Base-by-base conservation (phyloP, 768 basidiomycete genomes). In the Mycena maculata region DNA sequence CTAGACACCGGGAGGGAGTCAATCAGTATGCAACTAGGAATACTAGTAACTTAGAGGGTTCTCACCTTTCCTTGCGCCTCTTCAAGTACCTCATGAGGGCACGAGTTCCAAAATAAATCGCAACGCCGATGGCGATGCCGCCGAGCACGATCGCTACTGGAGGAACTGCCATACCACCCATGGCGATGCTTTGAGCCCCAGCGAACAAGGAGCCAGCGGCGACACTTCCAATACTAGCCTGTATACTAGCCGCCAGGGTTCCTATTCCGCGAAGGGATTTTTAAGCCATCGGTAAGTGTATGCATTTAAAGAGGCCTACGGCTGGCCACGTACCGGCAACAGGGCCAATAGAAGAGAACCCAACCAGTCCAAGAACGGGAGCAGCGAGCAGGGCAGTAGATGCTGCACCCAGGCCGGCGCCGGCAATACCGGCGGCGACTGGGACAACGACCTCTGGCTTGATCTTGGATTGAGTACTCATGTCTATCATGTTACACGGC, bases 151-250 rank as follows among this genome's bases (percentile, higher is more conserved):
- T 47, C 45, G 45, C 45, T 23, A 65, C 23, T 1, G 64, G 48
- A 11, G 65, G 63, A 13, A 61, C 67, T 16, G 61, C 56, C 27
- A 41, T 41, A 20, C 71, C 67, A 23, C 71, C 71, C 71, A 72
- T 72, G 7, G 71, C 68, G 27, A 71, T 64, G 41, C 63, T 67
- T 48, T 74, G 72, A 12, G 67, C 65, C 11, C 64, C 47, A 18
- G 75, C 75, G 45, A 76, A 76, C 3, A 60, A 8, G 0, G 67
- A 70, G 12, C 75, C 73, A 11, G 65, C 70, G 1, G 41, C 65
- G 8, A 76, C 72, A 47, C 61, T 72, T 27, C 74, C 74, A 20
- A 76, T 71, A 7, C 68, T 65, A 23, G 72, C 67, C 41, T 75
- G 73, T 18, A 67, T 71, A 3, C 68, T 69, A 8, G 74, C 74